Percentiles rank a stretch among this genome's conserved stretches.
These are phyloP conservation scores for Vitis rupestris DNA, from an alignment of 164 flowering plant species.

Conservation along the genomic window DNA sequence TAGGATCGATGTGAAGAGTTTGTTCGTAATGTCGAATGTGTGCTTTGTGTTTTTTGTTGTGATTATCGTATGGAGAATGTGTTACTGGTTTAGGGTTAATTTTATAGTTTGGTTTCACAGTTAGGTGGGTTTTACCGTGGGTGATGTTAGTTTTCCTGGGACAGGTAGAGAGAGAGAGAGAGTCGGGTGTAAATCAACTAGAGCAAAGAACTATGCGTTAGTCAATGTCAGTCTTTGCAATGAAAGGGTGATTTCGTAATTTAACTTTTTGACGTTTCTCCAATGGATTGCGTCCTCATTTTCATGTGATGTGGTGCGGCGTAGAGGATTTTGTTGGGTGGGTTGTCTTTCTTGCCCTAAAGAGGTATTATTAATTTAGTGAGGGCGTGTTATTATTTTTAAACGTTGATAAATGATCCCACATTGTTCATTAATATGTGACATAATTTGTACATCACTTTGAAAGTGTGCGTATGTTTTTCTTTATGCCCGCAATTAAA, in stretches of 20 bases:
- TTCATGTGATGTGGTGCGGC: neutral
- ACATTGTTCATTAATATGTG: too few relatives aligned
- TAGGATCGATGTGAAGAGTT: neutral
- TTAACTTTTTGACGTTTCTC: neutral
- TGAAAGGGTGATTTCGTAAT: conserved; percentile 9
- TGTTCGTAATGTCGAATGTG: neutral
- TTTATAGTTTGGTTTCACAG: conserved; percentile 2
- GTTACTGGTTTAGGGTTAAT: neutral
- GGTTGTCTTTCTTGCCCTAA: too few relatives aligned
- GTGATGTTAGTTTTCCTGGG: conserved; percentile 9
- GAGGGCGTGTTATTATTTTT: too few relatives aligned
- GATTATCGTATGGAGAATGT: conserved; percentile 4
- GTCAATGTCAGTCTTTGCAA: neutral
- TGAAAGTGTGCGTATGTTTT: too few relatives aligned
- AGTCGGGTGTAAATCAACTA: conserved; percentile 1
- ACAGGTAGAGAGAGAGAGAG: conserved; percentile 3
- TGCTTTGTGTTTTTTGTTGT: conserved; percentile 1
- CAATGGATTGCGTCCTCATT: neutral
- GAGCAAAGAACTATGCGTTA: conserved; percentile 5
- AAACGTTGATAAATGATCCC: too few relatives aligned
- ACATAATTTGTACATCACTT: too few relatives aligned
- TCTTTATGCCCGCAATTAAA: too few relatives aligned
- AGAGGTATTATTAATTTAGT: too few relatives aligned
- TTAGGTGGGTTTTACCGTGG: conserved; percentile 8
- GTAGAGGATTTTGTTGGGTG: too few relatives aligned